Evolutionary conservation across 2,329 filamentous ascomycete genomes (phyloP).

Genomic region (Fusarium musae): DNA sequence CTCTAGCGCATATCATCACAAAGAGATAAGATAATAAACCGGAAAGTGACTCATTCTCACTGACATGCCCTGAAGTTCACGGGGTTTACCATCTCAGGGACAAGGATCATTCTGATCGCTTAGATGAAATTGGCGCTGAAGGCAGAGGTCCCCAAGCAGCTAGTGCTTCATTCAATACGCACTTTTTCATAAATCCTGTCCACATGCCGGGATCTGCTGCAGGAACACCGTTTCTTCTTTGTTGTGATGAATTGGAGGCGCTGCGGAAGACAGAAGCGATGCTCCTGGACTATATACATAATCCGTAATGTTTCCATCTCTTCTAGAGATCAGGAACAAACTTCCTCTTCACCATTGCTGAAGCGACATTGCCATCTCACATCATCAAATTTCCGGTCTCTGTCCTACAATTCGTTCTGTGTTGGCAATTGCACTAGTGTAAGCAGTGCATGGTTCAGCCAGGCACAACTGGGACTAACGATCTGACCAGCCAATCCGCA

Average conservation of each 20-base stretch:
- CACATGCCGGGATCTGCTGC: background rate
- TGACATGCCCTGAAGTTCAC: background rate
- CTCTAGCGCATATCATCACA: too few relatives aligned
- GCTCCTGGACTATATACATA: background rate
- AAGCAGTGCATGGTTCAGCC: too few relatives aligned
- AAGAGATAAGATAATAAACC: too few relatives aligned
- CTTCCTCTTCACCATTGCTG: background rate
- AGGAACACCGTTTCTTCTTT: background rate
- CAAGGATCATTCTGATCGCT: too few relatives aligned
- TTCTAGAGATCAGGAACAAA: background rate
- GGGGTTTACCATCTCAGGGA: background rate
- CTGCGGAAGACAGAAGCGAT: fast-evolving
- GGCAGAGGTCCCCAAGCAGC: background rate
- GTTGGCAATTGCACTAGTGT: background rate
- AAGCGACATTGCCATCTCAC: fast-evolving
- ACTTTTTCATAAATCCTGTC: fast-evolving
- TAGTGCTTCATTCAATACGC: background rate
- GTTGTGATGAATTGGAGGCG: background rate
- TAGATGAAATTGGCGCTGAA: too few relatives aligned
- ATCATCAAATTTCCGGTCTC: background rate
- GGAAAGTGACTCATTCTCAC: background rate
- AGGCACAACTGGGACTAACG: background rate
- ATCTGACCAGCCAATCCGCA: fast-evolving
- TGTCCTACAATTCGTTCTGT: fast-evolving
- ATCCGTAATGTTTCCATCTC: fast-evolving